phyloP scores from a whole-genome alignment of 192 early-diverging fungal species.

The Gamsiella multidivaricata region DNA sequence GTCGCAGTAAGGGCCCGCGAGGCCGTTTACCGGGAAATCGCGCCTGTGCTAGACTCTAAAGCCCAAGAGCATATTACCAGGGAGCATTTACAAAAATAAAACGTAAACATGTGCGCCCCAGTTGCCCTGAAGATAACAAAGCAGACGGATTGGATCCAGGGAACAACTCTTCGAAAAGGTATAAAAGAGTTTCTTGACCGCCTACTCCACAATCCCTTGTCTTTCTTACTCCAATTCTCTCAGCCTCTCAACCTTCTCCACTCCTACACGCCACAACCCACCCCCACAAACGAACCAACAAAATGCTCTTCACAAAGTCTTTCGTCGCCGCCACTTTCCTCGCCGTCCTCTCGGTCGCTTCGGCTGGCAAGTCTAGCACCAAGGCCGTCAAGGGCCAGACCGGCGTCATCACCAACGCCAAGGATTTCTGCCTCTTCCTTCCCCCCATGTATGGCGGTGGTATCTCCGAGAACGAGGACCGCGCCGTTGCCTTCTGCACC shows the following conservation, averaged over 20 bases:
- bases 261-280: background rate
- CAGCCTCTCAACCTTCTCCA: background rate
- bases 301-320: constrained; percentile 43
- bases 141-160: too few relatives aligned
- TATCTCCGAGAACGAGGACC: constrained; percentile 59
- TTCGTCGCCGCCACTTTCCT: constrained; percentile 25
- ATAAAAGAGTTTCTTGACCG: too few relatives aligned
- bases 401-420: constrained; percentile 28
- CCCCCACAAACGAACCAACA: background rate
- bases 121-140: too few relatives aligned
- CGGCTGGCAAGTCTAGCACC: constrained; percentile 14
- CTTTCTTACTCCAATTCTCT: too few relatives aligned
- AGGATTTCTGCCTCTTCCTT: constrained; percentile 63
- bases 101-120: too few relatives aligned
- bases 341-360: constrained; percentile 28
- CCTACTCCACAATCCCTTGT: too few relatives aligned
- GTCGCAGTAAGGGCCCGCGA: too few relatives aligned
- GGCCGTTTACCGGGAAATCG: too few relatives aligned
- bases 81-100: too few relatives aligned
- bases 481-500: constrained; percentile 54
- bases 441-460: constrained; percentile 53
- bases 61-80: too few relatives aligned
- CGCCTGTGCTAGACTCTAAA: too few relatives aligned
- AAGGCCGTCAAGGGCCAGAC: constrained; percentile 18
- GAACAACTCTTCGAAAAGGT: too few relatives aligned